Percentiles rank a stretch among this genome's conserved stretches.
Conservation (phyloP, 345 rosid species). For the Isatis tinctoria region DNA sequence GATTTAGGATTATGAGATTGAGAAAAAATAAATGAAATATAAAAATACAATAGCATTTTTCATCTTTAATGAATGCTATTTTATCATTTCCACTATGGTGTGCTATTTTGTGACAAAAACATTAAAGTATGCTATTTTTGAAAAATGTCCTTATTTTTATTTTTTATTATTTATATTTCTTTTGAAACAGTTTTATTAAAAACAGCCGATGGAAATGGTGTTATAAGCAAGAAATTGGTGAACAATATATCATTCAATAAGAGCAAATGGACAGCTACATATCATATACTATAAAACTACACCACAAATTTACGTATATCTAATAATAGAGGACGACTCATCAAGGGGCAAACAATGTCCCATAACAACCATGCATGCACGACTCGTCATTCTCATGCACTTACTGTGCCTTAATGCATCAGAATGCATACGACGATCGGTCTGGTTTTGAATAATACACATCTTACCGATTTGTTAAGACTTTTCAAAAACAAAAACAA, state of each 20-base stretch:
- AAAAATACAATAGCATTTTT: no score
- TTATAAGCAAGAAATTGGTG: constrained; percentile 12
- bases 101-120: no score
- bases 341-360: constrained; percentile 11
- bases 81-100: no score
- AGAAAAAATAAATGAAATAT: no score
- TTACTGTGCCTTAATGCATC: neutral
- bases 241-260: constrained; percentile 17
- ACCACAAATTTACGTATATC: constrained; percentile 5
- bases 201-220: no score
- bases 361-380: constrained; percentile 28
- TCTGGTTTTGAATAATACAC: neutral
- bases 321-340: neutral
- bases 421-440: neutral
- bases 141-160: no score
- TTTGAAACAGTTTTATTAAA: no score
- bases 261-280: constrained; percentile 25
- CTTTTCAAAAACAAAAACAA: neutral
- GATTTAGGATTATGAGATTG: no score
- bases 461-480: neutral
- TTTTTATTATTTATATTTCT: no score
- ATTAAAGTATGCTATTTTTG: no score
- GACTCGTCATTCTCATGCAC: constrained; percentile 29
- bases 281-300: neutral
- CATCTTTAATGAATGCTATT: no score